Base-by-base conservation (phyloP, 2,329 filamentous ascomycete genomes). In the Ophiostoma sp. region DNA sequence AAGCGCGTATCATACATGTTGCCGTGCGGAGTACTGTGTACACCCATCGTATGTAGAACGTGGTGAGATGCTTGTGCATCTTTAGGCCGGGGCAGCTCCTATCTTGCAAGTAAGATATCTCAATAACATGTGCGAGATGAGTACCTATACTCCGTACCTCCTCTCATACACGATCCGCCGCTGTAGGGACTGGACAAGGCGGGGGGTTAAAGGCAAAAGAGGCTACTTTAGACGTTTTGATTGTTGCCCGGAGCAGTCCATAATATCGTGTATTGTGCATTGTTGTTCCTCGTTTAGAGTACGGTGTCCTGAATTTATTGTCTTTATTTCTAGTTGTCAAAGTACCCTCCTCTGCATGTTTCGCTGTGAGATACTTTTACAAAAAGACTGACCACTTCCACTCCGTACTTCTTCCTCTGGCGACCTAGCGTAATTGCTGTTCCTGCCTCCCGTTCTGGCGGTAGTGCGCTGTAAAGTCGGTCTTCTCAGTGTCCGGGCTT, bases 141-240 rank as follows among this genome's bases (percentile, higher is more conserved):
- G n/a, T n/a, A n/a, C n/a, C n/a, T n/a, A n/a, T n/a, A n/a, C n/a
- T n/a, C n/a, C n/a, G n/a, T n/a, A 39, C 36, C 36, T 39, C 36
- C 39, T 42, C 39, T 42, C 39, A 42, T 42, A 42, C 36, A 39
- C 55, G 25, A n/a, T 59, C 25, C 2, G 12, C 55, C n/a, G n/a
- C n/a, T 39, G 19, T 3, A 52, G 11, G 12, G 22, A 28, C 9
- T 31, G 48, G 48, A 55, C 7, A 9, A 57, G 22, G 48, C 68
- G 22, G 22, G n/a, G 64, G 50, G 52, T 9, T n/a, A n/a, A 70
- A 22, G 31, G 68, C 68, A 61, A 70, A 45, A 70, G n/a, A 33
- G 52, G 33, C 52, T 48, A 61, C 66, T 69, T 61, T 70, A 48
- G 42, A 31, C 25, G 7, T 70, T 59, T 70, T 70, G n/a, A 70